A percentile compares a stretch with the other conserved stretches of the same genome.
Evolutionary conservation across 208 protist genomes (phyloP).

Genomic region (Leishmania martiniquensis): DNA sequence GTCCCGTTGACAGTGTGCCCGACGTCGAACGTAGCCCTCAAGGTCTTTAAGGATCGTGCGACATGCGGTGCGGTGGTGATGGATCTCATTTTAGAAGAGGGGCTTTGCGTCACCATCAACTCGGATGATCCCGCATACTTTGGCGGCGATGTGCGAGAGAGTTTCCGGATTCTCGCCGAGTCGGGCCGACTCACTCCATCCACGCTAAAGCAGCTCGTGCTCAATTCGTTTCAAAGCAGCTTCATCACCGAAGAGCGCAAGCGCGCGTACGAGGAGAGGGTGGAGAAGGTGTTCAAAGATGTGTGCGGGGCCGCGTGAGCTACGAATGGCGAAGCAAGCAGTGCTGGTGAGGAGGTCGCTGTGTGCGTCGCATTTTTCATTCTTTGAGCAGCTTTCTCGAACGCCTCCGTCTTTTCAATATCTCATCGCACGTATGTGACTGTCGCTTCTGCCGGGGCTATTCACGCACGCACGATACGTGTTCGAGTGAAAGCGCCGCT

Average conservation of each 20-base stretch:
- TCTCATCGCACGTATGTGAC: neutral
- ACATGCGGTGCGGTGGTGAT: constrained; percentile 29
- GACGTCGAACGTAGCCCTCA: constrained; percentile 51
- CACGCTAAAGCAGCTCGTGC: constrained; percentile 38
- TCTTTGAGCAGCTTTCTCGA: neutral
- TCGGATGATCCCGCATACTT: constrained; percentile 71
- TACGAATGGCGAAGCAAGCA: neutral
- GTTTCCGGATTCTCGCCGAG: constrained; percentile 43
- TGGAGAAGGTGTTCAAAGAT: constrained; percentile 31
- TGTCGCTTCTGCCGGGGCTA: neutral
- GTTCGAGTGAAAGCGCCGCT: neutral
- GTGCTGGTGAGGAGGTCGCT: neutral
- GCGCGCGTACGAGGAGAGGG: constrained; percentile 25
- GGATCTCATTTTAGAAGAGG: constrained; percentile 30
- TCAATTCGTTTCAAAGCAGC: constrained; percentile 39
- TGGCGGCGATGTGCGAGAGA: constrained; percentile 49
- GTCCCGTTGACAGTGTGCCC: constrained; percentile 63
- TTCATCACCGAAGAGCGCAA: constrained; percentile 44
- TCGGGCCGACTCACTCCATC: constrained; percentile 29
- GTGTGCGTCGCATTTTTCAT: neutral
- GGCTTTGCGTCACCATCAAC: constrained; percentile 55
- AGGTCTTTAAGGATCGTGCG: constrained; percentile 35
- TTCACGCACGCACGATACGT: neutral
- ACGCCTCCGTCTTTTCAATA: neutral
- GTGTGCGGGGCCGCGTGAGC: constrained; percentile 13